Base-by-base conservation (phyloP, 2,329 filamentous ascomycete species). In the Zymoseptoria crescenta region DNA sequence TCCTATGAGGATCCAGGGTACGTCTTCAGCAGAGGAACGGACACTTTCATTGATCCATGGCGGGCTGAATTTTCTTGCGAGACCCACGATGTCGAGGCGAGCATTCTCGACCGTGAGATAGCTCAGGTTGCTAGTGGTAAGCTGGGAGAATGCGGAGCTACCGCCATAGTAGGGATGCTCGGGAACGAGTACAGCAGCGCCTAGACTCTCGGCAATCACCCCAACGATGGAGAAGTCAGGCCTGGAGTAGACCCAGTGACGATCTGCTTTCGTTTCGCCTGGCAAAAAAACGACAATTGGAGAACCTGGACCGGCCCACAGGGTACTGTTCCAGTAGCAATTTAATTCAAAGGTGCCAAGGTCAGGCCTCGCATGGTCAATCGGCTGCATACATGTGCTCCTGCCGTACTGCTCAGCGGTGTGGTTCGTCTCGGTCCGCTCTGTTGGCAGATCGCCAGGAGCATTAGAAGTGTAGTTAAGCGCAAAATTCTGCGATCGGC, bases 91-190 rank as follows among this genome's bases (percentile, higher is more conserved):
- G 64, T 85, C 82, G 6, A 74, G 70, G 57, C 84, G 77, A 0
- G 79, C 72, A 64, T 84, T 80, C 10, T 79, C 71, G 9, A 84
- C 71, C 0, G 77, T 84, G 55, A 84, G 72, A 52, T 80, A 77
- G 63, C 80, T 77, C 57, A 85, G 69, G 49, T 78, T 83, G 62
- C 79, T 75, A 2, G 80, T 77, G 0, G 77, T 79, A 48, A 83
- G 72, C n/a, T 76, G 68, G 8, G 72, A 64, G 62, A 77, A 83
- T 1, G 83, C 82, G 3, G 78, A 78, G 7, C 80, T 83, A n/a
- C 75, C 74, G 7, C 82, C 82, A 77, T 78, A 85, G 69, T 82
- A 84, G 16, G 82, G 77, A 67, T 85, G 82, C 70, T 85, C 82
- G 48, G 84, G 65, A 57, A 84, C 67, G 28, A 85, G 68, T 2